Base-by-base conservation (phyloP, 208 protist species). In the Angomonas deanei region DNA sequence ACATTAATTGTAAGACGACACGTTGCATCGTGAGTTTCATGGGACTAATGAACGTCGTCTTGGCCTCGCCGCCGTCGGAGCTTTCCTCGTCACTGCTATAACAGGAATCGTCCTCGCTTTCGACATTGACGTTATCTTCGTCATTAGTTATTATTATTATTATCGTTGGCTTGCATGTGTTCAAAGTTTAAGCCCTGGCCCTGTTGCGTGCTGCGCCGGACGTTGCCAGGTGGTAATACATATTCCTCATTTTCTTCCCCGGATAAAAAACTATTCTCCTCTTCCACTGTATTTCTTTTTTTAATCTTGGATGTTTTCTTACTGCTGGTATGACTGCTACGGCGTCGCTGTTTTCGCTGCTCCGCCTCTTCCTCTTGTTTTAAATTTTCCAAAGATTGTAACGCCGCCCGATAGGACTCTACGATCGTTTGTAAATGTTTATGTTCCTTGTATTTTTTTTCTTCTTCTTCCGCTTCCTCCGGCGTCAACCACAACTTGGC, bases 1-100 rank as follows among this genome's bases (percentile, higher is more conserved):
- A 65, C 64, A 72, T 76, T 32, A 78, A 48, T 57, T 82, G 68
- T 26, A 80, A 62, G 56, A 85, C 62, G 19, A 70, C 69, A 2
- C 74, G 56, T 61, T 85, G 78, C 23, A 78, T 62, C 0, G 62
- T 69, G 31, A 65, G 50, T 61, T 79, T 72, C 49, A 32, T 65
- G 3, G n/a, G 65, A 3, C 47, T 56, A 32, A 70, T 26, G 10
- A 48, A 32, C 39, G 47, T 32, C 11, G 3, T 24, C 10, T 46
- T 3, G 23, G 17, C 30, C 28, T 31, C 50, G 2, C 3, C 50
- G 5, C 13, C 24, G 3, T 53, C 47, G 23, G 11, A 5, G n/a
- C 23, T 26, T 15, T 53, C 47, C 23, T 53, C 47, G 11, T 6
- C 11, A 26, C 47, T 6, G 47, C 47, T 15, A 8, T 15, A 17